phyloP scores from a whole-genome alignment of 257 asterid species.

The Solanum microdontum region DNA sequence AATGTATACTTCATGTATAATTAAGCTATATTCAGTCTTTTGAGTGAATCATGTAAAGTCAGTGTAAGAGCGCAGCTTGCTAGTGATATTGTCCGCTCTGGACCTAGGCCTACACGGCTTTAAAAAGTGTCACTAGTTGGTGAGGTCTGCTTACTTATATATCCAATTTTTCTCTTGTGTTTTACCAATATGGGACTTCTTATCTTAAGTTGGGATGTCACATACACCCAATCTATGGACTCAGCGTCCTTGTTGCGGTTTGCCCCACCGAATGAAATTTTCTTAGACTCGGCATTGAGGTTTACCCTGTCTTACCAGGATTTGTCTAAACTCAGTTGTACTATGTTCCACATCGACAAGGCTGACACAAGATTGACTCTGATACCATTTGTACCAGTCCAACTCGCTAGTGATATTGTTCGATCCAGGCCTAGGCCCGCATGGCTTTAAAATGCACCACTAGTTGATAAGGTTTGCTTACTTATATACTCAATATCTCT shows the following conservation, averaged over 20 bases:
- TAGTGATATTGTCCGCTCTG: neutral
- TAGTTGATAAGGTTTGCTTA: neutral
- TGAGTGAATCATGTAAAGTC: neutral
- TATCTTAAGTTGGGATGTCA: neutral
- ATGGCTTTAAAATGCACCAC: neutral
- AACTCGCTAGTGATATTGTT: neutral
- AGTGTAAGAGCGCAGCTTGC: accelerated
- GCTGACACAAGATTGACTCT: neutral
- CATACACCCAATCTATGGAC: neutral
- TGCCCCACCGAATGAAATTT: neutral
- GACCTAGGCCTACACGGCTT: neutral
- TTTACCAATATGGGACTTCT: neutral
- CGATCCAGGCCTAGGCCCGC: neutral
- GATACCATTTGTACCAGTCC: neutral
- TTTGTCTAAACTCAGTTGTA: neutral
- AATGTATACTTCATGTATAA: neutral
- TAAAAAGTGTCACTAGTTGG: neutral
- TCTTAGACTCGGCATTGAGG: neutral
- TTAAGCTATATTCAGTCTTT: neutral
- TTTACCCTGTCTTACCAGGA: too few relatives aligned
- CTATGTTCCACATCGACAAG: neutral
- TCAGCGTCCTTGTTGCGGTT: neutral
- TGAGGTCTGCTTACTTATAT: neutral
- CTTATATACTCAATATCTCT: neutral
- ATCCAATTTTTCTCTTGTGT: neutral